Percentiles rank a stretch among this genome's conserved stretches.
Conservation (phyloP, 2,329 filamentous ascomycete species). For the Magnaporthiopsis rhizophila region DNA sequence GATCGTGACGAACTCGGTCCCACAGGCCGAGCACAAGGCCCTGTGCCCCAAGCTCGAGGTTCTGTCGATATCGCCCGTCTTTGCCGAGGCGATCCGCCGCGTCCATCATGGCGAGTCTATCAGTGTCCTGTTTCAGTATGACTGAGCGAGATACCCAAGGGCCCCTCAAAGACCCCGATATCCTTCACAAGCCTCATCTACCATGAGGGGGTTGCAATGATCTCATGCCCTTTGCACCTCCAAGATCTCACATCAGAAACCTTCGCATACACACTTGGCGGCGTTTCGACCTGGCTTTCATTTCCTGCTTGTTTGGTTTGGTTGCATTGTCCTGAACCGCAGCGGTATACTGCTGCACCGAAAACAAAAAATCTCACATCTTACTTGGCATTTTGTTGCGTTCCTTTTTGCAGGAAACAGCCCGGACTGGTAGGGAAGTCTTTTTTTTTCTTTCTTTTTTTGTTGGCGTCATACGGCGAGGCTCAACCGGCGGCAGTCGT, state of each 20-base stretch:
- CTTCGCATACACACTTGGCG: neutral
- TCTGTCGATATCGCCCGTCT: conserved; percentile 82
- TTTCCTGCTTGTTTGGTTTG: conserved; percentile 3
- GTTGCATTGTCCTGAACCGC: conserved; percentile 1
- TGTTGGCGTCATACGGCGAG: neutral
- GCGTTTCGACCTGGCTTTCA: neutral
- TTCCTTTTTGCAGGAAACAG: neutral
- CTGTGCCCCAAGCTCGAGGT: conserved; percentile 85
- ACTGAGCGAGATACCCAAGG: conserved; percentile 31
- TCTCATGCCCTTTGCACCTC: neutral
- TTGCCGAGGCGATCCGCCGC: conserved; percentile 89
- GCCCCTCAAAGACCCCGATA: too few relatives aligned
- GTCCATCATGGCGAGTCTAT: conserved; percentile 98
- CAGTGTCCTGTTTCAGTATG: conserved; percentile 85
- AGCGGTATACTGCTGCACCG: neutral
- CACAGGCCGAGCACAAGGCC: conserved; percentile 71
- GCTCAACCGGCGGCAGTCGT: neutral
- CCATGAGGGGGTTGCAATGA: too few relatives aligned
- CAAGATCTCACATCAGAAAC: neutral
- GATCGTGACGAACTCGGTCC: conserved; percentile 90
- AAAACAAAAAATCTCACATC: neutral
- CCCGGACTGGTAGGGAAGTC: neutral
- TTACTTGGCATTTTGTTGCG: neutral
- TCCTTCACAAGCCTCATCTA: too few relatives aligned
- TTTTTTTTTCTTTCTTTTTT: neutral